Conservation (phyloP, 2,329 filamentous ascomycete genomes). For the Pleurostoma richardsiae region DNA sequence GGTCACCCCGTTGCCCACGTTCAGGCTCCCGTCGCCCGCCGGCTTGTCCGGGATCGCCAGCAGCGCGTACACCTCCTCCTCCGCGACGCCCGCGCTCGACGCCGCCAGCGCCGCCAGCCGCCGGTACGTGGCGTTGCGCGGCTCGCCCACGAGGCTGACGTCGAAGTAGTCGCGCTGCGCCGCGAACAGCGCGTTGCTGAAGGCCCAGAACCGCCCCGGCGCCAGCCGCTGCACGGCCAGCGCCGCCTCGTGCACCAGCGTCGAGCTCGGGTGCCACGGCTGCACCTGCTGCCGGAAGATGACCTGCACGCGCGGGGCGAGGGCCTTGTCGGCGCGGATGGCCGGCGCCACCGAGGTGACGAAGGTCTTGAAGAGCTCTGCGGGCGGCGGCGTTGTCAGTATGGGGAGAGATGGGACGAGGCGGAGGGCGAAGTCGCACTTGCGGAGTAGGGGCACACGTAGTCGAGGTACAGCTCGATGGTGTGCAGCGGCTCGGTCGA, state of each 20-base stretch:
- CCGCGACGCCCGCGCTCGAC: constrained; percentile 61
- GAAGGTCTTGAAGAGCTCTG: constrained; percentile 69
- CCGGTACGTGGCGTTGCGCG: constrained; percentile 76
- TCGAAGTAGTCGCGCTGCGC: constrained; percentile 80
- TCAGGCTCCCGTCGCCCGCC: constrained; percentile 62
- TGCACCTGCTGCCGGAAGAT: constrained; percentile 91
- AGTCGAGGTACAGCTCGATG: constrained; percentile 73
- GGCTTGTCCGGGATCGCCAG: constrained; percentile 66
- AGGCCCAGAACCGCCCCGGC: constrained; percentile 74
- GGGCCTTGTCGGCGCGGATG: constrained; percentile 55
- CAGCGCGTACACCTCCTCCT: constrained; percentile 62
- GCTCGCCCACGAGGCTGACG: constrained; percentile 75
- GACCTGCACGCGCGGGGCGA: constrained; percentile 57
- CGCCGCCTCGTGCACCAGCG: constrained; percentile 72
- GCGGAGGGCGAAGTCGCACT: constrained; percentile 14
- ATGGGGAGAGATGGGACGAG: constrained; percentile 46
- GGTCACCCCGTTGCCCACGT: constrained; percentile 77
- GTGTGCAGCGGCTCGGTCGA: constrained; percentile 48
- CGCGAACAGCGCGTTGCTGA: constrained; percentile 60
- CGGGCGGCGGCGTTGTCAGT: neutral
- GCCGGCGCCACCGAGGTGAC: constrained; percentile 60
- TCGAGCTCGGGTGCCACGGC: constrained; percentile 89
- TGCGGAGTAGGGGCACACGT: constrained; percentile 73
- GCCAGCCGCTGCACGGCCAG: constrained; percentile 70
- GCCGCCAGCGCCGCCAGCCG: constrained; percentile 71